Base-by-base conservation (phyloP, 1,139 yeast genomes). In the Pichia sp. region DNA sequence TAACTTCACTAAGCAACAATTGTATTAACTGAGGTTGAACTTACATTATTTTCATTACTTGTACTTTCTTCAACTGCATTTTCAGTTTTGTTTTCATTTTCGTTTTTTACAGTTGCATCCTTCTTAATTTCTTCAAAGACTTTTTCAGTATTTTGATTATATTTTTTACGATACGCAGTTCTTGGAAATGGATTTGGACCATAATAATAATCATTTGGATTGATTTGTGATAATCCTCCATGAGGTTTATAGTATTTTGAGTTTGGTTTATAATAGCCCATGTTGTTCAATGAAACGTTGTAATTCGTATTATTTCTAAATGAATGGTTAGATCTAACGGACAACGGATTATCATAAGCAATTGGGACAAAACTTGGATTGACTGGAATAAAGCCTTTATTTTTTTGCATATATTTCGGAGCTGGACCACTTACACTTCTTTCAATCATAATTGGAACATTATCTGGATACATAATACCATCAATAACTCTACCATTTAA, bases 171-270 rank as follows among this genome's bases (percentile, higher is more conserved):
- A 34, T 34, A 31, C 30, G 38, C 25, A 27, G 16, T 11, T 41
- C 44, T 53, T 25, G 55, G 51, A 31, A 56, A 56, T 19, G 58
- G 58, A 29, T 56, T 56, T 13, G 44, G 47, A n/a, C 54, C 54
- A 39, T 54, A 56, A 27, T 43, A 48, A 14, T 31, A 19, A 11
- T 47, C 45, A 33, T 30, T 31, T 6, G 28, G 11, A 28, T 48
- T 22, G 1, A 41, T 27, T 18, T 49, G 48, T 19, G 33, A 16
- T 34, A 27, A 22, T 29, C 34, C 31, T 13, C 30, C 39, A 19
- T 16, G 22, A 10, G 22, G 38, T 43, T n/a, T 49, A 19, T 29
- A 27, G 19, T 25, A 19, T 16, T 33, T 45, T 28, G 28, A 29
- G 18, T 46, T 46, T 3, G 36, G 47, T 41, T 42, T 48, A 27